Evolutionary conservation across 257 asterid genomes (phyloP), one percentile per base, ranked within the genome.

Genomic region (Rhazya stricta): DNA sequence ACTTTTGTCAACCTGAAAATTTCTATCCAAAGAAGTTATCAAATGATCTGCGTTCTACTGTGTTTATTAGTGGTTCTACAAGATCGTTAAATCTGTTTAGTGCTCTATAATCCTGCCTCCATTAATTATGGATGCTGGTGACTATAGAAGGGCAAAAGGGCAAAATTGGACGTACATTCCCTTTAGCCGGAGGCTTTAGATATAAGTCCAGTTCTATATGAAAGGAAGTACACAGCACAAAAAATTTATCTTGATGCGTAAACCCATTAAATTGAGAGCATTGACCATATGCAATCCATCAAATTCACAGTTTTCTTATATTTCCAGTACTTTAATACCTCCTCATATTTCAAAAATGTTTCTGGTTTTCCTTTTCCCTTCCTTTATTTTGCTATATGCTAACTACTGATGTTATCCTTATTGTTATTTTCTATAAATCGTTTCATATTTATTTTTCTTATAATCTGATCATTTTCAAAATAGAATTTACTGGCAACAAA

Each of bases 401-500:
- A 36, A 34, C 56, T 34, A 21, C 0, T 42, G 4, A 7, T 6
- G 34, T n/a, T 25, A 21, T 27, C 19, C 45, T 7, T 2, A 32
- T 34, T 46, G 53, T 77, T 60, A 11, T 77, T 57, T 60, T 34
- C 41, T 6, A 10, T 34, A 4, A n/a, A 58, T 77, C 21, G 27
- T 42, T 48, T 50, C 50, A 21, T 19, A 37, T 36, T 19, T 51
- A 19, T 50, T 34, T 72, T 16, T 69, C 42, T 69, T 5, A 25
- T 48, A 21, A 29, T 27, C 16, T 29, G 21, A 32, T 29, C 58
- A 15, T 30, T 70, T 67, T 67, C 15, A 16, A 62, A 43, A 39
- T 48, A 93, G 98, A 94, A 92, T 76, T 86, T 83, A 18, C 12
- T 72, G 48, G 94, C 97, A 21, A 91, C 99, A 42, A 81, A 82